Evolutionary conservation across 345 rosid species (phyloP), one percentile per base, ranked within the genome.

Genomic region (Garcia nutans): DNA sequence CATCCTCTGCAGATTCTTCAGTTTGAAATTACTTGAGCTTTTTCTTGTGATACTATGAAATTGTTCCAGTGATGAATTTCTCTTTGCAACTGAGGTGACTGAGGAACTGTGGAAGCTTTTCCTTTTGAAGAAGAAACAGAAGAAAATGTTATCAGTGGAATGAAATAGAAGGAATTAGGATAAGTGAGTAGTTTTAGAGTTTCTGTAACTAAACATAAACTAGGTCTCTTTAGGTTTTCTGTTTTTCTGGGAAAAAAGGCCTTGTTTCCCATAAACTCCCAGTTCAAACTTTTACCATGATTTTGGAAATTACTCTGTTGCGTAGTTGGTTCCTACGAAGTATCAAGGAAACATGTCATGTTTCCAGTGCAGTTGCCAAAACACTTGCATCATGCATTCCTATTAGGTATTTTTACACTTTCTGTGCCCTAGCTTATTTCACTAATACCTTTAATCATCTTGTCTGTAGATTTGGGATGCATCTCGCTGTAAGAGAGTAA

Each of bases 391-490:
- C 45, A 13, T 61, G 42, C 23, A 11, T 76, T 28, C 15, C 6
- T 57, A 62, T 76, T 58, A 24, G 68, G 47, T 57, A 73, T 77
- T 56, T 26, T 19, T 60, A n/a, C 17, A 44, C 58, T 24, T 22
- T 62, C 37, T 47, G 42, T 49, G n/a, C 9, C 64, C 58, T 73
- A 17, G 56, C 65, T 65, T 37, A 28, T 50, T 68, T 54, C 13
- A 58, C 37, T 62, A 49, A 75, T 56, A n/a, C 31, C 60, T 77
- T 54, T 11, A 55, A 52, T 64, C 42, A 66, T 55, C 60, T 69
- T 47, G 19, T 76, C 7, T 72, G 55, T 77, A 96, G 99, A 86
- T 96, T 66, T 96, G 99, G 99, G 99, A 96, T 88, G 91, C 91
- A 61, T 77, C 91, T 62, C 89, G 86, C 77, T 92, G 98, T 85